Evolutionary conservation across 2,329 filamentous ascomycete species (phyloP), one percentile per base, ranked within the genome.

Genomic region (Pestalotiopsis sp.): DNA sequence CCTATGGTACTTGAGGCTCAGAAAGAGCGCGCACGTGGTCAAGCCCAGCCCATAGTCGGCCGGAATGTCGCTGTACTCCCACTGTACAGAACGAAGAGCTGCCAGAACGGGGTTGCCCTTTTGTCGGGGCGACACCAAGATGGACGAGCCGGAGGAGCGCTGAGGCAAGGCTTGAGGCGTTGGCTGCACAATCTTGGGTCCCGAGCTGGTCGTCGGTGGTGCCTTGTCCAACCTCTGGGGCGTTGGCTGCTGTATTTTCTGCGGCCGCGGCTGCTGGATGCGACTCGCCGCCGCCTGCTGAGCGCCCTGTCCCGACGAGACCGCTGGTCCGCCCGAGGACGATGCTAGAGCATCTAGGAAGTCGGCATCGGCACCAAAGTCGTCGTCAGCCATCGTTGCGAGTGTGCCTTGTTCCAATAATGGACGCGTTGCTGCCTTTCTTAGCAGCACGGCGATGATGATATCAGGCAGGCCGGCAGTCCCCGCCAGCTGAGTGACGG

Each of bases 21-120:
- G 84, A 78, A 98, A 99, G 4, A 99, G 86, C 0, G 93, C 95
- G 76, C 95, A 97, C 6, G 95, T 97, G 0, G 94, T 97, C 57
- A 88, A 78, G 0, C 96, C 95, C 27, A 98, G 85, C 9, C 95
- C 92, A 79, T 97, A 99, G 82, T 99, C 96, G 40, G 95, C 93
- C 1, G 92, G 91, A n/a, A 97, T 97, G 76, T 98, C 95, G 70
- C 93, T 95, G 80, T 97, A 98, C 81, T 99, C 96, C 96, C 96
- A 99, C 0, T 94, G 89, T 69, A 97, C 86, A 1, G 92, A 91
- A 70, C 92, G 91, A 74, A 99, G 89, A 80, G 91, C 90, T 66
- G 93, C 92, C 38, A 99, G 84, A 64, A 98, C 92, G 0, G 96
- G 96, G 75, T 99, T 99, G 70, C 95, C 96, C 80, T 97, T 97